Base-by-base conservation (phyloP, 495 filamentous ascomycete genomes). In the Cenococcum geophilum region DNA sequence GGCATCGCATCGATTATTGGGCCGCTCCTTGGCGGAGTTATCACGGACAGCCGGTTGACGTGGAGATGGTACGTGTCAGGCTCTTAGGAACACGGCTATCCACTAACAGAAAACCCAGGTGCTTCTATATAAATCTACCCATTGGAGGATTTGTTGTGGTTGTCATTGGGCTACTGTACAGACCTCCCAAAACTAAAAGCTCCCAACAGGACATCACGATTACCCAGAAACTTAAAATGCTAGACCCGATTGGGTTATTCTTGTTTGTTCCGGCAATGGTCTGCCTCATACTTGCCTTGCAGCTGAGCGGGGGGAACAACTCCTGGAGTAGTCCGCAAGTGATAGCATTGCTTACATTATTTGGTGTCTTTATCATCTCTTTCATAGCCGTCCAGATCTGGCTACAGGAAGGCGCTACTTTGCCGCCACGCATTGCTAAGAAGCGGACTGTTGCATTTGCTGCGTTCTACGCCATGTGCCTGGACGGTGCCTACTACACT, bases 351-450 rank as follows among this genome's bases (percentile, higher is more conserved):
- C 83, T 92, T 51, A 77, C 87, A 9, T 67, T 88, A 20, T 86
- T 84, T 55, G 85, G 76, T n/a, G 71, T 93, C 1, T 74, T 93
- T 20, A 75, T 83, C 34, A 61, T 78, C 57, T 58, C 69, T 27
- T 96, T 96, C 69, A 68, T 78, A 18, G 75, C 65, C 8, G 70
- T 91, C 14, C 87, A 96, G 70, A 72, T 84, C 55, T 77, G 81
- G 75, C 78, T 80, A 66, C 81, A 83, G 4, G 84, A 93, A 14
- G 82, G 78, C 8, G 91, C 91, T 6, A 92, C 89, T 2, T 76
- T 95, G 1, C 90, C 89, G 9, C 80, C 82, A 3, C 81, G 84
- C 34, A 75, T 96, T 50, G 76, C 93, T 60, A 83, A 77, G n/a
- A 84, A 90, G 65, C 83, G 88, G 16, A 72, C 27, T 77, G 84